Conservation (phyloP, 768 basidiomycete species). For the Lactarius vividus region DNA sequence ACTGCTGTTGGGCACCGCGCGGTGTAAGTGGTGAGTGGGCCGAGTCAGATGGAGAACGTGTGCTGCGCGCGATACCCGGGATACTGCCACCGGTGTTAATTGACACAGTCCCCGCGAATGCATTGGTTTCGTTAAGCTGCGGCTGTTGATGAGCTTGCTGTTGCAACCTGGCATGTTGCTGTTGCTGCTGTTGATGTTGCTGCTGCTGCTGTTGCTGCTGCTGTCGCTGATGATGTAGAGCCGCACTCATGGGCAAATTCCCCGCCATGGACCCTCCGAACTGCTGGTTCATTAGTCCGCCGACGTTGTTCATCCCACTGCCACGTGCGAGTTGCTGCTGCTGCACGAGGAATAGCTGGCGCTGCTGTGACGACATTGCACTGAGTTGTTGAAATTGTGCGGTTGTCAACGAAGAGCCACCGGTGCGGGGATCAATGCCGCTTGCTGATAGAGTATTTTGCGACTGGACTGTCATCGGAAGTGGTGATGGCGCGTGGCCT, state of each 20-base stretch:
- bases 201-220: conserved; percentile 31
- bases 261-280: conserved; percentile 12
- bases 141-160: conserved; percentile 25
- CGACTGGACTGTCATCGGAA: conserved; percentile 21
- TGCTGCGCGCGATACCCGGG: conserved; percentile 72
- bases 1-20: conserved; percentile 29
- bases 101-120: conserved; percentile 39
- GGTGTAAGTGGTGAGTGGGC: conserved; percentile 45
- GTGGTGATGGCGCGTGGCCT: conserved; percentile 15
- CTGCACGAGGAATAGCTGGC: conserved; percentile 45
- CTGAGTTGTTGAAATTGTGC: conserved; percentile 32
- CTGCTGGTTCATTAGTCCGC: conserved; percentile 19
- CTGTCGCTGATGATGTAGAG: conserved; percentile 16
- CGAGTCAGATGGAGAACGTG: conserved; percentile 71
- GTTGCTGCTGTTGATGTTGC: conserved; percentile 44
- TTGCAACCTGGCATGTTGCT: conserved; percentile 43
- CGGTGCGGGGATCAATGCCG: conserved; percentile 27
- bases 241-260: conserved; percentile 9
- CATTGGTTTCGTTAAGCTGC: conserved; percentile 41
- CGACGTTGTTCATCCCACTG: conserved; percentile 6
- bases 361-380: conserved; percentile 39
- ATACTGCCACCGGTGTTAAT: conserved; percentile 38
- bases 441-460: conserved; percentile 15
- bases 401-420: conserved; percentile 31
- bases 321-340: conserved; percentile 30